Evolutionary conservation across 257 asterid genomes (phyloP), one percentile per base, ranked within the genome.

Genomic region (Scutellaria minor): DNA sequence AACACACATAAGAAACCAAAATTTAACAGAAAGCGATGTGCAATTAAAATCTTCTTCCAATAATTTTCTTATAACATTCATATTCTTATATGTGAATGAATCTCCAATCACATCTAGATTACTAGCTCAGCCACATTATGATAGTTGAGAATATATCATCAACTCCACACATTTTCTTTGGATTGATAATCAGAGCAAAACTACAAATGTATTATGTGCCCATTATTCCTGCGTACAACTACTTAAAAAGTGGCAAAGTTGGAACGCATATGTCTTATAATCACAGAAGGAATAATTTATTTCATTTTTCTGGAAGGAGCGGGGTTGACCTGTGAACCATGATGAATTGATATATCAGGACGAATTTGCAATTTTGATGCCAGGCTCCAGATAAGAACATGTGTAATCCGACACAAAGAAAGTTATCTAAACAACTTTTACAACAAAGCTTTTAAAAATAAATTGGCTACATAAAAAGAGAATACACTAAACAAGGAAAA

Each of bases 21-120:
- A 62, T 13, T 27, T 46, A 77, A 45, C 45, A 53, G 57, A 2
- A 24, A 20, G 14, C 31, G 40, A 12, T 7, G 52, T 4, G 14
- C 47, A 31, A 9, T 61, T 11, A 50, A 57, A 24, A 60, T 64
- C 63, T 68, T 61, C 15, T 62, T 20, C 45, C 72, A 51, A 68
- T 15, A 31, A 6, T 42, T 69, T 37, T 7, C 9, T 14, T 24
- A 42, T 8, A 72, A 9, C 40, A 18, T 37, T 64, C 48, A 62
- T 40, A 47, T 11, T 52, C 52, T 57, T 52, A 11, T 9, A 72
- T 41, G 58, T 9, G 52, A 15, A 66, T 40, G 69, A 5, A 66
- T 58, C 44, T 65, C 39, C 37, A 60, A 54, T 50, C 10, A 37
- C 63, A 15, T 37, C 44, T 7, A 53, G 45, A 18, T 31, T 20